These are phyloP conservation scores for Phoma herbarum DNA, from an alignment of 2,329 filamentous ascomycete species.

Conservation along the genomic window DNA sequence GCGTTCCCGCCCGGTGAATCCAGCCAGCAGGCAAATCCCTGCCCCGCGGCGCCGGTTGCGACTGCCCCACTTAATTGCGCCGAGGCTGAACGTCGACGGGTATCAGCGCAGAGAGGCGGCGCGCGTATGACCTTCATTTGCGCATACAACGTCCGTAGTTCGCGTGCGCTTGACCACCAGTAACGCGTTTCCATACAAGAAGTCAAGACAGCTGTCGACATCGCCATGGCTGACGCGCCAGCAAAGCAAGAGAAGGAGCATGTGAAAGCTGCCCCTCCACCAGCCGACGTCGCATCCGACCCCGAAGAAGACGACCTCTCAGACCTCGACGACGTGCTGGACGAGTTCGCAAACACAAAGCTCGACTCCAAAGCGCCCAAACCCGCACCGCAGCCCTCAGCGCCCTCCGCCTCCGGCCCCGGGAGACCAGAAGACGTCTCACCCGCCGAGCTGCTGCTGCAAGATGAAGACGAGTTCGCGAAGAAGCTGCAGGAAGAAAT, in stretches of 20 bases:
- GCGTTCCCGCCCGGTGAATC: constrained; percentile 7
- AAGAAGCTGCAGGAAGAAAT: constrained; percentile 90
- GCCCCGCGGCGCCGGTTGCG: constrained; percentile 13
- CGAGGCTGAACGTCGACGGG: constrained; percentile 35
- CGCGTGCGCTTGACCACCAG: constrained; percentile 8
- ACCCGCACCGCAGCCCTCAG: constrained; percentile 45
- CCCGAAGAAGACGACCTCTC: constrained; percentile 93
- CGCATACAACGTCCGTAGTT: constrained; percentile 4
- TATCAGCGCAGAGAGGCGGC: constrained; percentile 11
- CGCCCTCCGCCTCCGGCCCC: constrained; percentile 52
- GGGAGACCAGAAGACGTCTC: constrained; percentile 47
- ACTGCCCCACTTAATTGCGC: constrained; percentile 22
- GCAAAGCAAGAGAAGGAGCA: constrained; percentile 26
- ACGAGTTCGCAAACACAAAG: constrained; percentile 81
- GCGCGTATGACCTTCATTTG: constrained; percentile 20
- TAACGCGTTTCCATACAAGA: background rate
- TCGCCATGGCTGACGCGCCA: constrained; percentile 37
- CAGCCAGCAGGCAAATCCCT: constrained; percentile 15
- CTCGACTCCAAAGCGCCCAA: constrained; percentile 59
- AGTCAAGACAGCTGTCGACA: background rate
- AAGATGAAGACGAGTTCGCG: constrained; percentile 74
- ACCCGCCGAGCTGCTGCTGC: constrained; percentile 41
- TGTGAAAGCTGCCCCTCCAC: constrained; percentile 29
- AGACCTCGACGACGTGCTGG: constrained; percentile 93
- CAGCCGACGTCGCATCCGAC: constrained; percentile 69